Evolutionary conservation across 345 rosid species (phyloP), one percentile per base, ranked within the genome.

Genomic region (Linum tenue): DNA sequence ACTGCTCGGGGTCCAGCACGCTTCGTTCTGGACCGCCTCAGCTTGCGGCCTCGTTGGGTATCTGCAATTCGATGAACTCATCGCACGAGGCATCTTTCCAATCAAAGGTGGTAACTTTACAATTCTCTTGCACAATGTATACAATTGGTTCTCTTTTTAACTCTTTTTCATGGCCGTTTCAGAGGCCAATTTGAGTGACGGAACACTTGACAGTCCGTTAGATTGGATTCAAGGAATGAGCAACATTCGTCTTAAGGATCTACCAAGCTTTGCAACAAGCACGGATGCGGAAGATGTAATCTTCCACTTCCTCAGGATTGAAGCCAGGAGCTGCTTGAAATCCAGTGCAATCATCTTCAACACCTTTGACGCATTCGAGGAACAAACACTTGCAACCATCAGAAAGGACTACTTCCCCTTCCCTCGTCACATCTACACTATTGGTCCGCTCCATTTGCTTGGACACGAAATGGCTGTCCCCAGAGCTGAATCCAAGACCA

Each of bases 211-310:
- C 5, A 55, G 16, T 39, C 55, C 67, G 0, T 35, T 81, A 5
- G 82, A 81, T 17, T 75, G 84, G 82, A 73, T 84, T 61, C 82
- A 77, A 0, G 80, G 79, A 31, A 62, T 70, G 82, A 69, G 17
- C 10, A 66, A 70, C 69, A 72, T 70, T 0, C 48, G 39, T 14
- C 41, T 58, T 4, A 43, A 31, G 42, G 63, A 58, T 40, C 62
- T 67, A 14, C 42, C 56, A 67, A 37, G 56, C 11, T 67, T 67
- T 36, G 1, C 48, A 11, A 56, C 40, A 48, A 66, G 71, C 4
- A 72, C 69, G 0, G 66, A 80, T 40, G 51, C 51, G 7, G 65
- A 80, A 35, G 87, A 78, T 7, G 8, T 67, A 35, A 48, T 80
- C 78, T 76, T 69, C 9, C 63, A 77, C 61, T 80, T 59, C 56